phyloP scores from a whole-genome alignment of 805 yeast genomes.

The Zygotorulaspora florentina region DNA sequence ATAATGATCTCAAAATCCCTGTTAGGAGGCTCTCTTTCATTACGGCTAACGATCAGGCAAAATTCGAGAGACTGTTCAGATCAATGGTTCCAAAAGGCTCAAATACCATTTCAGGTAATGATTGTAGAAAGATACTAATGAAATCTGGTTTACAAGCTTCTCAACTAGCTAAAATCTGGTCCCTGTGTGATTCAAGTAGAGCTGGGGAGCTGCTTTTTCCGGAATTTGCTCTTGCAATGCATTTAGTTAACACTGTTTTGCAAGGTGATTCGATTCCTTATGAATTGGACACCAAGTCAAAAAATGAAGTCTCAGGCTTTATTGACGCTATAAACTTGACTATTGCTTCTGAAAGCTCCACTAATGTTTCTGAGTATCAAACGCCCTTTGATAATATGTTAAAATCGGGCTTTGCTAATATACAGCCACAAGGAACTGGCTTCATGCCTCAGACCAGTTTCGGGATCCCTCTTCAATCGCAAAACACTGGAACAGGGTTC shows the following conservation, averaged over 20 bases:
- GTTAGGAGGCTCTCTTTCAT: constrained; percentile 77
- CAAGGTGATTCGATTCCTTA: constrained; percentile 77
- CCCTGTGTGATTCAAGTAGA: constrained; percentile 79
- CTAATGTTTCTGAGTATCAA: constrained; percentile 18
- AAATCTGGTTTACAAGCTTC: constrained; percentile 74
- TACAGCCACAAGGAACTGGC: constrained; percentile 40
- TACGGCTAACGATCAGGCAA: constrained; percentile 77
- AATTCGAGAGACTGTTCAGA: constrained; percentile 80
- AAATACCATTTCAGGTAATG: constrained; percentile 55
- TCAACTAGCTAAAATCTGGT: constrained; percentile 83
- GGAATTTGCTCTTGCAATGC: constrained; percentile 89
- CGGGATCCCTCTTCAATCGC: constrained; percentile 24
- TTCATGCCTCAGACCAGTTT: constrained; percentile 38
- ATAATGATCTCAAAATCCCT: constrained; percentile 62
- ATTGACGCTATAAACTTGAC: constrained; percentile 83
- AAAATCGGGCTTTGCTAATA: constrained; percentile 20
- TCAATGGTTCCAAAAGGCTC: constrained; percentile 60
- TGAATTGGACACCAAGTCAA: constrained; percentile 63
- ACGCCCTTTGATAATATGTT: constrained; percentile 42
- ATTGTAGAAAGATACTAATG: constrained; percentile 74
- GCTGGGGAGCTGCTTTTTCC: constrained; percentile 87
- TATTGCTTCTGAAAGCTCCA: constrained; percentile 51
- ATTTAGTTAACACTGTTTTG: constrained; percentile 72
- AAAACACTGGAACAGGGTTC: constrained; percentile 18
- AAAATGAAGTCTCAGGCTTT: constrained; percentile 81